phyloP scores from a whole-genome alignment of 2,329 filamentous ascomycete genomes.

The Bipolaris gigantea region DNA sequence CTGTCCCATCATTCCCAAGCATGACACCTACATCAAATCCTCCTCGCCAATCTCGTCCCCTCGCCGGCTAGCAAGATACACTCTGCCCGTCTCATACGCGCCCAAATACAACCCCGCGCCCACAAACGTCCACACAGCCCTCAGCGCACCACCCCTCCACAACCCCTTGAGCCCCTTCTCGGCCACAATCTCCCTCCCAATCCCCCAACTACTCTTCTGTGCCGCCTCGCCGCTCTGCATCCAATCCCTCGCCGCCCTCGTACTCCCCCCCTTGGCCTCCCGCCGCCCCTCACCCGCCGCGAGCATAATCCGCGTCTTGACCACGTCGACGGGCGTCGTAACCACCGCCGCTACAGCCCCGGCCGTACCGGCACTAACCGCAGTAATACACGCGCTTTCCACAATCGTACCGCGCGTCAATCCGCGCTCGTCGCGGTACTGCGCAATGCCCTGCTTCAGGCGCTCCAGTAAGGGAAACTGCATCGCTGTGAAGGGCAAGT shows the following conservation, averaged over 20 bases:
- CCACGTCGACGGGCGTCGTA: slow-evolving; percentile 87
- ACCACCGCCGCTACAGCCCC: slow-evolving; percentile 74
- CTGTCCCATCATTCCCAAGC: too few species aligned
- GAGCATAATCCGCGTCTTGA: slow-evolving; percentile 90
- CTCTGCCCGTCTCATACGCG: slow-evolving; percentile 78
- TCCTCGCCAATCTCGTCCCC: slow-evolving; percentile 46
- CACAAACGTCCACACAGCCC: slow-evolving; percentile 78
- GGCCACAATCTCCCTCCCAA: slow-evolving; percentile 66
- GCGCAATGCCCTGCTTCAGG: slow-evolving; percentile 59
- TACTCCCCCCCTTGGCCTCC: not conserved
- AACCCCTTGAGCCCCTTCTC: slow-evolving; percentile 72
- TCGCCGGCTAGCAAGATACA: slow-evolving; percentile 50
- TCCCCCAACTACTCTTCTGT: slow-evolving; percentile 53
- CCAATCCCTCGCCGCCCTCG: not conserved
- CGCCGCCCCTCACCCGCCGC: slow-evolving; percentile 40
- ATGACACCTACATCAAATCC: slow-evolving; percentile 23
- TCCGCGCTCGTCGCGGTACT: slow-evolving; percentile 47
- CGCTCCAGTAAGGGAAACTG: slow-evolving; percentile 88
- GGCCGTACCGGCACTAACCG: slow-evolving; percentile 70
- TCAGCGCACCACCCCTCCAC: slow-evolving; percentile 74
- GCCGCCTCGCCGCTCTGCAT: not conserved
- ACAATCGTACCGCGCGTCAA: slow-evolving; percentile 52
- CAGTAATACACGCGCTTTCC: slow-evolving; percentile 73
- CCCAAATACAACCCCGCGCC: slow-evolving; percentile 84
- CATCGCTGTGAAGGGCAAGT: slow-evolving; percentile 83